Conservation (phyloP, 768 basidiomycete species). For the Trametes cinnabarina region DNA sequence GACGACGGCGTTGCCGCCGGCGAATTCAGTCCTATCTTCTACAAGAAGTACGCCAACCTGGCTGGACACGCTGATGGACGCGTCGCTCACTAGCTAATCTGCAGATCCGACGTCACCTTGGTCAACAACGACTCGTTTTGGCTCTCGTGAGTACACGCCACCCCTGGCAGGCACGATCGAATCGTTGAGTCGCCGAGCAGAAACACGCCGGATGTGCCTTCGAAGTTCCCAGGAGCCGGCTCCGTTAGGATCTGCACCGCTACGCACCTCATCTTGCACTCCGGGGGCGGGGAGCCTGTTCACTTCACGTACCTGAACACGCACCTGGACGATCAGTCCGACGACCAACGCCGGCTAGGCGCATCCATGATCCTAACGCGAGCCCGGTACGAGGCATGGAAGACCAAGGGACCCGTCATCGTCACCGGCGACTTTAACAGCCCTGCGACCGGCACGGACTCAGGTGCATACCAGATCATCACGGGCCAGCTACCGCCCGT, state of each 20-base stretch:
- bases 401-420: slow-evolving; percentile 41
- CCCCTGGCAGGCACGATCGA: neutral
- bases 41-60: slow-evolving; percentile 37
- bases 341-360: slow-evolving; percentile 47
- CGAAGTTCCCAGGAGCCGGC: slow-evolving; percentile 50
- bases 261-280: slow-evolving; percentile 35
- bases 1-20: slow-evolving; percentile 54
- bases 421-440: slow-evolving; percentile 59
- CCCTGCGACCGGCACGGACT: slow-evolving; percentile 41
- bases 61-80: neutral
- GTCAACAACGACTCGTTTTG: slow-evolving; percentile 50
- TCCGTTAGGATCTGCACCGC: slow-evolving; percentile 49
- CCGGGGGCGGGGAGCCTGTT: slow-evolving; percentile 12
- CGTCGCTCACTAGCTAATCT: neutral
- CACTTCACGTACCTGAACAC: slow-evolving; percentile 49
- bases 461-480: slow-evolving; percentile 50
- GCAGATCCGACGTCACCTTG: slow-evolving; percentile 36
- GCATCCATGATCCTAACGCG: slow-evolving; percentile 52
- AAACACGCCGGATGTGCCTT: slow-evolving; percentile 47
- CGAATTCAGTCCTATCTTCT: slow-evolving; percentile 65
- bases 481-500: slow-evolving; percentile 43
- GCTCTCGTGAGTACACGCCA: slow-evolving; percentile 45
- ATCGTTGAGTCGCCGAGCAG: slow-evolving; percentile 24
- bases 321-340: slow-evolving; percentile 54
- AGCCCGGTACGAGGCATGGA: slow-evolving; percentile 47